A percentile compares a stretch with the other conserved stretches of the same genome.
Evolutionary conservation across 305 asterid genomes (phyloP).

Genomic region (Petunia hybrid): DNA sequence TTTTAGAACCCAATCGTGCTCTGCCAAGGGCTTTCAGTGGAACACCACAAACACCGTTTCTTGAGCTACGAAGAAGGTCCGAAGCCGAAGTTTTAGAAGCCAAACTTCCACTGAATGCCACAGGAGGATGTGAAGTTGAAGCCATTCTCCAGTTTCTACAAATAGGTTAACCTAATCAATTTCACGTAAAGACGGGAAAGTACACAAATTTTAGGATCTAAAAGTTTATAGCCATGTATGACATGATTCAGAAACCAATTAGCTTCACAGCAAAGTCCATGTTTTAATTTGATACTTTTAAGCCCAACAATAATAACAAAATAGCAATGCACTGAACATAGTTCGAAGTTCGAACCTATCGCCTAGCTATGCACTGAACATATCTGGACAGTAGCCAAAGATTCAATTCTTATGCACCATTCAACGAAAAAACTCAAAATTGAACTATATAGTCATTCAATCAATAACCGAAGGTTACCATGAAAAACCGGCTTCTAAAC

Average conservation of each 20-base stretch:
- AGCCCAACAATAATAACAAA: conserved; percentile 9
- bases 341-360: background rate
- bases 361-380: conserved; percentile 7
- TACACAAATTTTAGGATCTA: conserved; percentile 4
- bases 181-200: conserved; percentile 23
- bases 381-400: conserved; percentile 6
- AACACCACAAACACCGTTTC: conserved; percentile 66
- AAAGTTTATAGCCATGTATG: conserved; percentile 2
- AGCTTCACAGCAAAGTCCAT: conserved; percentile 14
- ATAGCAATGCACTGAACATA: background rate
- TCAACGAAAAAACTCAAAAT: background rate
- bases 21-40: conserved; percentile 77
- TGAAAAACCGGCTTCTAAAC: background rate
- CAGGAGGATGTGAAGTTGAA: conserved; percentile 63
- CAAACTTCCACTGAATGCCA: conserved; percentile 63
- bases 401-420: background rate
- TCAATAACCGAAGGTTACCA: background rate
- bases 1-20: conserved; percentile 61
- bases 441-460: background rate
- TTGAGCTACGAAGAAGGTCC: conserved; percentile 78
- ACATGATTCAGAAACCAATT: background rate
- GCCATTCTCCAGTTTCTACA: conserved; percentile 62
- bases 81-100: conserved; percentile 68
- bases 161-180: conserved; percentile 15
- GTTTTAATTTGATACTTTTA: background rate